Evolutionary conservation across 306 rosid genomes (phyloP).

Genomic region (Trifolium fragiferum): DNA sequence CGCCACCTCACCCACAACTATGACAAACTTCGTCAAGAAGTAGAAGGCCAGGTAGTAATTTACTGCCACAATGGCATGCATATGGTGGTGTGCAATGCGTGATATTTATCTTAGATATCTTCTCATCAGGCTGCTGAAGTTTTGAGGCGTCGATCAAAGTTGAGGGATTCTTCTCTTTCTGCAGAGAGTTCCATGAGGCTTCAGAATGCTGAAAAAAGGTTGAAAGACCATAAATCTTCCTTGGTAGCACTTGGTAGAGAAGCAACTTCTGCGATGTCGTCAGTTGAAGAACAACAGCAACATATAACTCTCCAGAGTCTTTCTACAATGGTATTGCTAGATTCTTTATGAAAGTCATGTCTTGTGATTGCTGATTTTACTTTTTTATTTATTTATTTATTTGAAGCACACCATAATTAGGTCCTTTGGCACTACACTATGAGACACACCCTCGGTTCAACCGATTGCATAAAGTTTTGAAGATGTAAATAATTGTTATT

Average conservation of each 20-base stretch:
- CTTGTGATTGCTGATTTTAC: constrained; percentile 25
- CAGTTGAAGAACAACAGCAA: constrained; percentile 93
- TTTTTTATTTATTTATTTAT: neutral
- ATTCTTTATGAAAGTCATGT: constrained; percentile 32
- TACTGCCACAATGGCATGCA: constrained; percentile 40
- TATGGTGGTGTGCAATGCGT: constrained; percentile 41
- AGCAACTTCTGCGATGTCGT: constrained; percentile 85
- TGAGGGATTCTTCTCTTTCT: constrained; percentile 71
- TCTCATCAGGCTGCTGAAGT: constrained; percentile 86
- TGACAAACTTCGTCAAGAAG: constrained; percentile 85
- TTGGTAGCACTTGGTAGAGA: constrained; percentile 84
- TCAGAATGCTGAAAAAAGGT: constrained; percentile 83
- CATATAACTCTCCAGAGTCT: constrained; percentile 74
- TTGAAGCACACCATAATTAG: neutral
- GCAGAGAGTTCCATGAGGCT: constrained; percentile 75
- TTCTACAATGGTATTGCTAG: constrained; percentile 69
- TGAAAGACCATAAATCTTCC: constrained; percentile 81
- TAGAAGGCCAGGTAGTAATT: constrained; percentile 78
- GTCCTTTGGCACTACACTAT: neutral
- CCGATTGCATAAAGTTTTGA: neutral
- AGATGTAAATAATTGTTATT: neutral
- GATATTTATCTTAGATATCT: constrained; percentile 48
- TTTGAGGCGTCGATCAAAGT: constrained; percentile 86
- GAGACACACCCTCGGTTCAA: neutral
- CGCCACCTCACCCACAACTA: constrained; percentile 86